These are phyloP conservation scores for Fraxinus albicans DNA, from an alignment of 305 asterid species.

Conservation along the genomic window DNA sequence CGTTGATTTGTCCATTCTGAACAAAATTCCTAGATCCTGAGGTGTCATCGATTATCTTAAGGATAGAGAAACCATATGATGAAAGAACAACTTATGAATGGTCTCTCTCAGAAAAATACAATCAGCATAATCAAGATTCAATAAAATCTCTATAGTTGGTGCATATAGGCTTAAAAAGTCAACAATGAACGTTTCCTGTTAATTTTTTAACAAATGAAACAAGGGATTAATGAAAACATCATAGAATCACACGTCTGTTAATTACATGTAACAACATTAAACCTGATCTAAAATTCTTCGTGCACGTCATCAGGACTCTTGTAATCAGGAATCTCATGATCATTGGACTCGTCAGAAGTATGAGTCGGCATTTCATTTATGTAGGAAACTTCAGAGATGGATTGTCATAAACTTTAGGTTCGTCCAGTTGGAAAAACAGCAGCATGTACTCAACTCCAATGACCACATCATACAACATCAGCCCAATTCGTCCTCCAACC, in stretches of 20 bases:
- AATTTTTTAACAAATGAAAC: neutral
- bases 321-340: conserved; percentile 33
- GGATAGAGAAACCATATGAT: neutral
- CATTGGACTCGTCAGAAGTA: conserved; percentile 35
- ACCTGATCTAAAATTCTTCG: conserved; percentile 61
- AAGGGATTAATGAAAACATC: neutral
- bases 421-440: conserved; percentile 35
- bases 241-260: neutral
- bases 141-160: neutral
- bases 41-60: neutral
- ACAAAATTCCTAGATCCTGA: neutral
- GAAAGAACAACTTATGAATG: neutral
- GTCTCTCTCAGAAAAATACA: neutral
- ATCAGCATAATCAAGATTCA: neutral
- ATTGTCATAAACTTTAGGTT: conserved; percentile 35
- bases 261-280: neutral
- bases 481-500: conserved; percentile 80
- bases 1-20: neutral
- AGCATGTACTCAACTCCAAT: conserved; percentile 60
- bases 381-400: conserved; percentile 29
- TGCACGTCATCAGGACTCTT: conserved; percentile 35
- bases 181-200: neutral
- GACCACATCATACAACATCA: conserved; percentile 79
- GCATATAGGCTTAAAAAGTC: neutral
- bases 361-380: conserved; percentile 17